A percentile compares a stretch with the other conserved stretches of the same genome.
phyloP scores from a whole-genome alignment of 2,329 filamentous ascomycete genomes.

The Pestalotiopsis sp. region DNA sequence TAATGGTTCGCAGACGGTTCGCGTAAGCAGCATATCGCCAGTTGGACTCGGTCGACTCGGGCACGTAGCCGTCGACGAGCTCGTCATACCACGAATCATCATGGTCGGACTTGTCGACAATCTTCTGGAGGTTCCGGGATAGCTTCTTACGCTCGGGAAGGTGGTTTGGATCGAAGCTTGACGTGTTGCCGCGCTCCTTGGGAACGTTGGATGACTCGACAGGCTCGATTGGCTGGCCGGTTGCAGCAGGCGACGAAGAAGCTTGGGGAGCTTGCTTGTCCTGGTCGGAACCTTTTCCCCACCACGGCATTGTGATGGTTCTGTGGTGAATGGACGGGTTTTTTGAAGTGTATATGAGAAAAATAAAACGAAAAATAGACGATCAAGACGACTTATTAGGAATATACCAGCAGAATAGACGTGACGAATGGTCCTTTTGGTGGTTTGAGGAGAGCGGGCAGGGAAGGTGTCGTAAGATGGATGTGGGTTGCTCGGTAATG shows the following conservation, averaged over 20 bases:
- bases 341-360: not conserved
- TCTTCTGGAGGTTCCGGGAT: slow-evolving; percentile 57
- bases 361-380: not conserved
- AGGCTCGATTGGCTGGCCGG: slow-evolving; percentile 8
- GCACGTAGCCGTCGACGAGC: slow-evolving; percentile 73
- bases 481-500: not conserved
- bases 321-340: not conserved
- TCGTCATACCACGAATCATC: slow-evolving; percentile 79
- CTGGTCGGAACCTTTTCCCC: slow-evolving; percentile 34
- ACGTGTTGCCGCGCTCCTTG: slow-evolving; percentile 26
- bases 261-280: slow-evolving; percentile 21
- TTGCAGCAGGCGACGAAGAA: slow-evolving; percentile 20
- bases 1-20: slow-evolving; percentile 80
- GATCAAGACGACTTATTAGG: not conserved
- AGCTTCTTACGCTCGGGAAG: slow-evolving; percentile 55
- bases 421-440: not conserved
- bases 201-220: slow-evolving; percentile 15
- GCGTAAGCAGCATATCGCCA: slow-evolving; percentile 94
- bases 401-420: not conserved
- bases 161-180: slow-evolving; percentile 47
- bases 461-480: not conserved
- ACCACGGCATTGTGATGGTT: slow-evolving; percentile 28
- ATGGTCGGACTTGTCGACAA: slow-evolving; percentile 59
- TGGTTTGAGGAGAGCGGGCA: not conserved
- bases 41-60: slow-evolving; percentile 81